Evolutionary conservation across 176 grass and related monocot species (phyloP), one percentile per base, ranked within the genome.

Genomic region (Melocanna baccifera): DNA sequence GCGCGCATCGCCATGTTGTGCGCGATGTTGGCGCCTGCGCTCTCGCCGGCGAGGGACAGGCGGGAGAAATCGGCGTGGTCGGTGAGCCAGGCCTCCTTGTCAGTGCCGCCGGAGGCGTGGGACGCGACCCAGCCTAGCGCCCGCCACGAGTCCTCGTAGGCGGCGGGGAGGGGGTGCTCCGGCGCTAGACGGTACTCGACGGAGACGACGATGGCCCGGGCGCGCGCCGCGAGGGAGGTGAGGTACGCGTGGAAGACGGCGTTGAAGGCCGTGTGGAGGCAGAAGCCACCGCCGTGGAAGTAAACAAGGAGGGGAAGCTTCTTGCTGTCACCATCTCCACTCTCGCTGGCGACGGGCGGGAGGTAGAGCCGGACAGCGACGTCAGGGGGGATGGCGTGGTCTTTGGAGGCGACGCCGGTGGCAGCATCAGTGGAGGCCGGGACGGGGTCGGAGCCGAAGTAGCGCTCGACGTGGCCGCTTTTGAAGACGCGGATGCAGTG

Each of bases 121-220:
- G 76, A 90, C 1, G 84, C 55, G 57, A 92, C 90, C 90, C 90
- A 92, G 50, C 67, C 16, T 5, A 92, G 39, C 0, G 90, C 92
- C 25, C 6, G 19, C 78, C 79, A 93, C 11, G 87, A 81, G 82
- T 85, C 83, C 0, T 85, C 82, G 70, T 89, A 91, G 90, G 90
- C 90, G 10, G 78, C 81, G 5, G 94, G 94, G 81, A 97, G 63
- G 77, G 72, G 86, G 92, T n/a, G 88, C 73, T 97, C 92, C 0
- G 92, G 92, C 20, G 92, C 88, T 23, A 97, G 88, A 42, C 92
- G 94, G 81, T 92, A 97, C 50, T 97, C 90, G 19, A 83, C 63
- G 47, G 94, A 89, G 61, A 89, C 86, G 59, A 81, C 52, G 75
- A 96, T 15, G n/a, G 89, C 88, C 6, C 67, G 19, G 15, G 86